Evolutionary conservation across 1,284 basidiomycete species (phyloP), one percentile per base, ranked within the genome.

Genomic region (Phlebopus sp.): DNA sequence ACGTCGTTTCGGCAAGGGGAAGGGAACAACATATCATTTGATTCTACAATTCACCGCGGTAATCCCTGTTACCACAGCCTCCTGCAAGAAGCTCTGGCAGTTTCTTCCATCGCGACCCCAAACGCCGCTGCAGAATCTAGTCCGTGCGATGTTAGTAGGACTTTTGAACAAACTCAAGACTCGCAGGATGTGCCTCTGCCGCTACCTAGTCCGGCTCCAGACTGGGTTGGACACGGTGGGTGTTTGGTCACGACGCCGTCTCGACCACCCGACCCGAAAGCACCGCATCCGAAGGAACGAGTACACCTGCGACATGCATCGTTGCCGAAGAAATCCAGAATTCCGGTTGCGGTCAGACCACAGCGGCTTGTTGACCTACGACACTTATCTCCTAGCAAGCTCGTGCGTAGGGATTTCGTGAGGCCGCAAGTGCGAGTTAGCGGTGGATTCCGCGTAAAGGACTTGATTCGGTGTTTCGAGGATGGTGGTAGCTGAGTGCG

Each of bases 391-490:
- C 71, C 65, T 13, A 50, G 32, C 18, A 66, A 57, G 13, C 21
- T 38, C 27, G 49, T 42, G 25, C 29, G 18, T 5, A 18, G 30
- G 4, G 11, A 11, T 5, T 11, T 17, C 4, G 38, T 37, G 36
- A 39, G 15, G 21, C 19, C 21, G 15, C 47, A 38, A 5, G 37
- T 25, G 6, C 58, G 61, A 4, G 51, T 60, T 57, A 79, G 76
- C 50, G 86, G 84, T 55, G 76, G 75, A 11, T 73, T 74, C 45
- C 86, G 84, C 56, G 86, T 89, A 44, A 84, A 75, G 64, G 85
- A 88, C 44, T 62, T 89, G 46, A 77, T 87, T 40, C 72, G 67
- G 59, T 75, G 71, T 34, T 89, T 81, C 57, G 84, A 89, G 67
- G 70, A 73, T 35, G n/a, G 9, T 36, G 18, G 18, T 17, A 15